A percentile compares a stretch with the other conserved stretches of the same genome.
phyloP scores from a whole-genome alignment of 2,329 filamentous ascomycete species.

The Pyricularia sp. region DNA sequence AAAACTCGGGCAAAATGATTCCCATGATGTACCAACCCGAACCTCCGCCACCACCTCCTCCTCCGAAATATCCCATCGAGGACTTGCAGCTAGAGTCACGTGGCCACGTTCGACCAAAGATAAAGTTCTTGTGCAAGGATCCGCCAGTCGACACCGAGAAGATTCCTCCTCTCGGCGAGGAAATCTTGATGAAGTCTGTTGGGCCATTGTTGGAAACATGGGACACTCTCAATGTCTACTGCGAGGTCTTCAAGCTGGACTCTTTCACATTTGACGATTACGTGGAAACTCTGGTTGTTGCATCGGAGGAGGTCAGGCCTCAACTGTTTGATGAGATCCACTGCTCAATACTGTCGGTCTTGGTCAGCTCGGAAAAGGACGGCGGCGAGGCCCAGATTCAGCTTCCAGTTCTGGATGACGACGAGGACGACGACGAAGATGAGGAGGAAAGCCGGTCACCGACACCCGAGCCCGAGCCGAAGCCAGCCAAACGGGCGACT shows the following conservation, averaged over 20 bases:
- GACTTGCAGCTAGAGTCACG: constrained; percentile 74
- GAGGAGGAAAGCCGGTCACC: constrained; percentile 43
- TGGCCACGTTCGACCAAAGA: constrained; percentile 57
- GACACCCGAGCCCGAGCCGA: constrained; percentile 62
- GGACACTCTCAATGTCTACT: constrained; percentile 98
- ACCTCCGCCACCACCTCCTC: constrained; percentile 56
- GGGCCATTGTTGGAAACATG: constrained; percentile 81
- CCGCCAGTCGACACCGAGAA: constrained; percentile 41
- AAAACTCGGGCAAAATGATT: constrained; percentile 21
- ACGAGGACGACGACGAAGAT: constrained; percentile 54
- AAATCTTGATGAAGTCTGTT: constrained; percentile 76
- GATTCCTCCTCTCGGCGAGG: constrained; percentile 37
- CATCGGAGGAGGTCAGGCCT: constrained; percentile 64
- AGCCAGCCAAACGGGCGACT: constrained; percentile 62
- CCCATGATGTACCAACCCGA: constrained; percentile 29
- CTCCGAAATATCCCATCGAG: constrained; percentile 89
- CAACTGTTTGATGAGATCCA: constrained; percentile 86
- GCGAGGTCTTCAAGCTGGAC: constrained; percentile 85
- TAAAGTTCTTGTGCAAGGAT: constrained; percentile 69
- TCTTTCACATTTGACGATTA: constrained; percentile 98
- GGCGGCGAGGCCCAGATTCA: constrained; percentile 72
- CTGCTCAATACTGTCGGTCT: constrained; percentile 79
- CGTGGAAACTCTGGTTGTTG: constrained; percentile 73
- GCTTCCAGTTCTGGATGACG: constrained; percentile 65
- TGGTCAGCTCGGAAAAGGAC: constrained; percentile 67